Base-by-base conservation (phyloP, 176 grass and related monocot genomes). In the Phyllostachys edulis region DNA sequence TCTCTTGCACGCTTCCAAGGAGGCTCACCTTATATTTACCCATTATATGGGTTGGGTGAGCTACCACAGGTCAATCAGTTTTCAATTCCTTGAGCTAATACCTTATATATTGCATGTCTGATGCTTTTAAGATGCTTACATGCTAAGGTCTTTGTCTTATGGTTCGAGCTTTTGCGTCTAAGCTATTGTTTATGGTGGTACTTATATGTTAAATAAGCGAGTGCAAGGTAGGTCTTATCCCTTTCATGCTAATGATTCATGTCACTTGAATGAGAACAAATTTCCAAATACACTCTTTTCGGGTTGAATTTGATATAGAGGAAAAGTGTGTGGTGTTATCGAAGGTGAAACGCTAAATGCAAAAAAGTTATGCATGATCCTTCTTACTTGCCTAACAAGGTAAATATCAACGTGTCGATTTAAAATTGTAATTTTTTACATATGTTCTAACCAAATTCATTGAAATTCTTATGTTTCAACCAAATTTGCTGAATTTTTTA, bases 101-200 rank as follows among this genome's bases (percentile, higher is more conserved):
- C 21, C 36, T 57, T 42, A 47, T 84, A 38, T 85, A 40, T 40
- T 41, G 13, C 41, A 67, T 49, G 60, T 64, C n/a, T 62, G 27
- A 66, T 80, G 70, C 36, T 55, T 79, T 26, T 32, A 59, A 74
- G 78, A 89, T 45, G 23, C 40, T 57, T 67, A 4, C 75, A 41
- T 85, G 46, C n/a, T n/a, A n/a, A n/a, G n/a, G n/a, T n/a, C n/a
- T 6, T 10, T 85, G 41, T 52, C 55, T 66, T 77, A 67, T 72
- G 52, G 21, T 85, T 41, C 78, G 94, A 92, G 94, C 77, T 80
- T 97, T 97, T 97, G 94, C 92, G 94, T 45, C 92, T 97, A 77
- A 94, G 92, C 94, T n/a, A n/a, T n/a, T 89, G 94, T 94, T 85
- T 97, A 97, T 89, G 94, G 94, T 70, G 94, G 94, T 80, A 97